Evolutionary conservation across 257 asterid genomes (phyloP).

Genomic region (Petrea volubilis): DNA sequence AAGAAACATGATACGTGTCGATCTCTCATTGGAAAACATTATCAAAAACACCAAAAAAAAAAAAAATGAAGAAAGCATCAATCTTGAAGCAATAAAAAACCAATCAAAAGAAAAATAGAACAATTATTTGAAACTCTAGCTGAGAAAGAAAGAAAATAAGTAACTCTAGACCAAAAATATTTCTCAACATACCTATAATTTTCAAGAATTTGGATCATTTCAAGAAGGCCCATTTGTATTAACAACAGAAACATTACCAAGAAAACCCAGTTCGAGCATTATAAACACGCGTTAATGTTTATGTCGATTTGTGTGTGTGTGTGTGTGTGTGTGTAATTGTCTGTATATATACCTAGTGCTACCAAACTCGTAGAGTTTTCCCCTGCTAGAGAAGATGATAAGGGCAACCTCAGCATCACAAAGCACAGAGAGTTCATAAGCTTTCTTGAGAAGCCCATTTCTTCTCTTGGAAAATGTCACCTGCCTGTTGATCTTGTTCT

Average conservation of each 20-base stretch:
- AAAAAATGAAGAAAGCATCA: slow-evolving; percentile 14
- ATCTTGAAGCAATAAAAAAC: slow-evolving; percentile 28
- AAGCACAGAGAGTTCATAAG: slow-evolving; percentile 90
- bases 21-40: slow-evolving; percentile 40
- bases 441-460: slow-evolving; percentile 93
- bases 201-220: not conserved
- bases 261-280: not conserved
- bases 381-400: slow-evolving; percentile 91
- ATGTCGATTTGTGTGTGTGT: not conserved
- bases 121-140: not conserved
- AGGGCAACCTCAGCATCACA: slow-evolving; percentile 99
- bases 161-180: not conserved
- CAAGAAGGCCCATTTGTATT: slow-evolving; percentile 11
- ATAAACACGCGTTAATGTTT: not conserved
- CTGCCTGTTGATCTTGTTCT: slow-evolving; percentile 94
- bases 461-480: slow-evolving; percentile 94
- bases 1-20: slow-evolving; percentile 50
- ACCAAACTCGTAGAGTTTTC: slow-evolving; percentile 90
- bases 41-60: not conserved
- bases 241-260: slow-evolving; percentile 8
- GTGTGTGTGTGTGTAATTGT: no score
- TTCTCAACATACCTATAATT: not conserved
- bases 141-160: not conserved
- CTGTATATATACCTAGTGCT: slow-evolving; percentile 53
- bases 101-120: not conserved